phyloP scores from a whole-genome alignment of 768 basidiomycete species.

The Russula griseocarnosa region DNA sequence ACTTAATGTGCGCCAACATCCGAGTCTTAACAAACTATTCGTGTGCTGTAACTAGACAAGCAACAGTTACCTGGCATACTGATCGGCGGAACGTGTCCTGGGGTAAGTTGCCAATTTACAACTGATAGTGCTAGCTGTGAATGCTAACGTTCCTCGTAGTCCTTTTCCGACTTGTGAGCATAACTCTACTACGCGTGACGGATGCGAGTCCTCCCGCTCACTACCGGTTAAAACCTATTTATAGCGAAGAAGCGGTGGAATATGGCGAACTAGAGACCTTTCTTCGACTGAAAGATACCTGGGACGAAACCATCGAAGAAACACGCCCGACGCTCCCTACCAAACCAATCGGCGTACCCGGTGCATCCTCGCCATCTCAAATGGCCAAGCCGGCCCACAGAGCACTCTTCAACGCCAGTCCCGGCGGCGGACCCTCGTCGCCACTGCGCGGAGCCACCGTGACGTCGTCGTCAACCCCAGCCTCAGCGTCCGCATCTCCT shows the following conservation, averaged over 20 bases:
- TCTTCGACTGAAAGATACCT: slow-evolving; percentile 68
- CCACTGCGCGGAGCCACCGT: slow-evolving; percentile 25
- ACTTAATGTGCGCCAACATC: not conserved
- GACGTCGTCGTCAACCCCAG: not conserved
- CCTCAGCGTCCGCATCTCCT: not conserved
- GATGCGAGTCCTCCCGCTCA: slow-evolving; percentile 19
- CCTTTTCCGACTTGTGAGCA: slow-evolving; percentile 69
- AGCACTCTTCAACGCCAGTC: slow-evolving; percentile 45
- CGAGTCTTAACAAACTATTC: not conserved
- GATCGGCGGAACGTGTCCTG: slow-evolving; percentile 70
- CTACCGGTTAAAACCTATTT: not conserved
- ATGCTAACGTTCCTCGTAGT: slow-evolving; percentile 39
- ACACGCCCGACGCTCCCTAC: slow-evolving; percentile 51
- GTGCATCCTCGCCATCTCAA: slow-evolving; percentile 66
- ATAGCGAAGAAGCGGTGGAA: slow-evolving; percentile 83
- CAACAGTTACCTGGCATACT: slow-evolving; percentile 83
- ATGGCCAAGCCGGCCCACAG: slow-evolving; percentile 72
- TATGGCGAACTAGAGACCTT: slow-evolving; percentile 66
- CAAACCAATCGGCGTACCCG: slow-evolving; percentile 75
- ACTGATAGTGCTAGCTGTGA: not conserved
- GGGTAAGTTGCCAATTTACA: slow-evolving; percentile 45
- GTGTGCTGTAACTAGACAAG: slow-evolving; percentile 59
- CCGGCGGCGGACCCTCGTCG: slow-evolving; percentile 30
- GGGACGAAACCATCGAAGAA: slow-evolving; percentile 56
- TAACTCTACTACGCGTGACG: slow-evolving; percentile 9